These are phyloP conservation scores for Solioccasus polychromus DNA, from an alignment of 768 basidiomycete species.

Conservation along the genomic window DNA sequence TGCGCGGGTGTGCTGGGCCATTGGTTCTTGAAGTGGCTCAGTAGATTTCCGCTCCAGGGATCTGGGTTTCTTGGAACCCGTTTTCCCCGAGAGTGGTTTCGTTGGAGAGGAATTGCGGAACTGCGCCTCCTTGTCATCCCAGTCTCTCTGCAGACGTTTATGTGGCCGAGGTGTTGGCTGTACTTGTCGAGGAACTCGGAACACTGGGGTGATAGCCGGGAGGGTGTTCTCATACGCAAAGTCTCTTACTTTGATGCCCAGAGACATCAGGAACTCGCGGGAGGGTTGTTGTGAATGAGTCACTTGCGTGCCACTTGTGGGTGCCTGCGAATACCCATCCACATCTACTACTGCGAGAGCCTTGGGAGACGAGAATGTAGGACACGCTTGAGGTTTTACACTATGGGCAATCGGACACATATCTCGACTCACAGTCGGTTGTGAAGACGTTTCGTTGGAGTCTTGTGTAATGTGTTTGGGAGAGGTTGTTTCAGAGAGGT, in stretches of 20 bases:
- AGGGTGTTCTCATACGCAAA: conserved; percentile 69
- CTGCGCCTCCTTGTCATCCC: conserved; percentile 28
- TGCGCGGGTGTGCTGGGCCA: conserved; percentile 12
- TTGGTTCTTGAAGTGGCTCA: conserved; percentile 32
- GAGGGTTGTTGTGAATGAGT: conserved; percentile 36
- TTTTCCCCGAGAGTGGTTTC: conserved; percentile 8
- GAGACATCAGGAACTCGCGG: conserved; percentile 23
- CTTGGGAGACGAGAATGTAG: conserved; percentile 25
- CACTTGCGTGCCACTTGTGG: conserved; percentile 1
- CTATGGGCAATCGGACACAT: conserved; percentile 26
- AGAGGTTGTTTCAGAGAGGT: too few relatives aligned
- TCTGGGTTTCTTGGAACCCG: conserved; percentile 22
- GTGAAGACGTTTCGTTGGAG: conserved; percentile 17
- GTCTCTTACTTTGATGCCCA: conserved; percentile 49
- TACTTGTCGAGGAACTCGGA: conserved; percentile 44
- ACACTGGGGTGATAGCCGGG: conserved; percentile 56
- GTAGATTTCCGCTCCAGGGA: conserved; percentile 32
- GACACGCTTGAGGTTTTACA: conserved; percentile 33
- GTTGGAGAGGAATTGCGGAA: conserved; percentile 1
- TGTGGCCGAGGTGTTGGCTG: conserved; percentile 40
- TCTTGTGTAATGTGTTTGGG: too few relatives aligned
- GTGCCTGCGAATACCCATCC: conserved; percentile 21
- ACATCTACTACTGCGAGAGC: conserved; percentile 7
- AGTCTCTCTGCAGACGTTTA: conserved; percentile 38
- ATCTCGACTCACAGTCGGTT: conserved; percentile 37